These are phyloP conservation scores for Tillandsia leiboldiana DNA, from an alignment of 176 grass and related monocot genomes.

Conservation along the genomic window DNA sequence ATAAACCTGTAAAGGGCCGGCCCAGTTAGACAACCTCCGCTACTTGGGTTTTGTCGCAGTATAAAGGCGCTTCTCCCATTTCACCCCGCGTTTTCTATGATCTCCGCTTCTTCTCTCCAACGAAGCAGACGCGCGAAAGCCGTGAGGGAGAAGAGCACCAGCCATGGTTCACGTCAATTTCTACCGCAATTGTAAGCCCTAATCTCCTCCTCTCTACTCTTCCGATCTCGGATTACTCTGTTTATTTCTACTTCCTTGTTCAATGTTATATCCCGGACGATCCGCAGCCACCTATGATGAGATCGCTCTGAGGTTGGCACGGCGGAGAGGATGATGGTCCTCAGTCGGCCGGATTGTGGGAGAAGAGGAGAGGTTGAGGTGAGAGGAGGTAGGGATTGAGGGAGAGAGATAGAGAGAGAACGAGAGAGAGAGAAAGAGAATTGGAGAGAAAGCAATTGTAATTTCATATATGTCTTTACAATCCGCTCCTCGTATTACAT, in stretches of 20 bases:
- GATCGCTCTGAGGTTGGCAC: no score
- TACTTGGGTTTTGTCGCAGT: slow-evolving; percentile 47
- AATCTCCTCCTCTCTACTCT: background rate
- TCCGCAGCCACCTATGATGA: no score
- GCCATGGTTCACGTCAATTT: slow-evolving; percentile 54
- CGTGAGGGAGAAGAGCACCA: slow-evolving; percentile 12
- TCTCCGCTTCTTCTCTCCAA: background rate
- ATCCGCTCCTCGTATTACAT: no score
- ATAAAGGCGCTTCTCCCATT: slow-evolving; percentile 20
- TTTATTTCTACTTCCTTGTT: background rate
- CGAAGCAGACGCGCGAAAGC: slow-evolving; percentile 5
- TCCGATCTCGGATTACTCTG: background rate
- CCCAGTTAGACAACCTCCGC: slow-evolving; percentile 12
- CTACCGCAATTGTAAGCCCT: slow-evolving; percentile 50
- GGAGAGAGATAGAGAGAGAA: no score
- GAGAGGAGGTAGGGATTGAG: no score
- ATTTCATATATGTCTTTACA: no score
- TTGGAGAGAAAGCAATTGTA: no score
- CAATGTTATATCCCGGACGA: no score
- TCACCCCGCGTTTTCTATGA: background rate
- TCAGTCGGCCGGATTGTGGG: no score
- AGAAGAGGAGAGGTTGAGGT: no score
- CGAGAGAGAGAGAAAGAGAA: no score
- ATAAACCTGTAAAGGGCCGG: slow-evolving; percentile 12
- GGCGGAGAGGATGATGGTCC: no score